Conservation (phyloP, 176 grass and related monocot genomes). For the Raddia guianensis region DNA sequence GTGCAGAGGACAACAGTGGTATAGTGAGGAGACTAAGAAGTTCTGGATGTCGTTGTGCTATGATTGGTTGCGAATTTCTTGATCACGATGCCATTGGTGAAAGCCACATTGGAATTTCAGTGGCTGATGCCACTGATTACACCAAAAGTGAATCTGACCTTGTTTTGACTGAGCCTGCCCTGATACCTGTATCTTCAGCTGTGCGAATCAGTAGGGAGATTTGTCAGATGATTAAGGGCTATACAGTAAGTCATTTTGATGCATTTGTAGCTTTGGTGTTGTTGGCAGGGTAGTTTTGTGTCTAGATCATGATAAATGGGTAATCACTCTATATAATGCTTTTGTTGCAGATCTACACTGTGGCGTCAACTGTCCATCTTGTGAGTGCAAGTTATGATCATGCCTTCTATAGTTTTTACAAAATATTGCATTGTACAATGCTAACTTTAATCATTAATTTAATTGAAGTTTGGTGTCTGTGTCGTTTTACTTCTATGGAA, state of each 20-base stretch:
- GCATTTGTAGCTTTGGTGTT: constrained; percentile 26
- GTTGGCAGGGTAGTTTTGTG: background rate
- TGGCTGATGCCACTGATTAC: constrained; percentile 54
- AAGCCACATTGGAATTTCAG: constrained; percentile 55
- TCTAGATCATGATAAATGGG: constrained; percentile 28
- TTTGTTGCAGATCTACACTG: constrained; percentile 49
- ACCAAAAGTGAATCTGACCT: constrained; percentile 60
- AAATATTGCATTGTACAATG: constrained; percentile 4
- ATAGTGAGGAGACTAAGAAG: constrained; percentile 41
- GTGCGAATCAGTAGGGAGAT: constrained; percentile 48
- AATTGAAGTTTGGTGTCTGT: constrained; percentile 38
- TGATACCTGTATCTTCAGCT: constrained; percentile 45
- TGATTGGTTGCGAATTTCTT: constrained; percentile 52
- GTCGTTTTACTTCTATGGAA: constrained; percentile 50
- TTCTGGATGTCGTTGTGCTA: constrained; percentile 37
- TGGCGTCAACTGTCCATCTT: constrained; percentile 58
- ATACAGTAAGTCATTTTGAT: constrained; percentile 37
- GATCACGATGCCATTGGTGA: constrained; percentile 56
- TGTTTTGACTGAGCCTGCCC: constrained; percentile 43
- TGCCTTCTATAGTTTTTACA: background rate
- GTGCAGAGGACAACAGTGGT: constrained; percentile 49
- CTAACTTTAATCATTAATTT: constrained; percentile 45
- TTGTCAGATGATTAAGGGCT: constrained; percentile 44
- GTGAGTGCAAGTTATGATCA: constrained; percentile 38
- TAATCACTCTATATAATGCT: constrained; percentile 22